phyloP scores from a whole-genome alignment of 495 filamentous ascomycete genomes.

The Tetracladium marchalianum region DNA sequence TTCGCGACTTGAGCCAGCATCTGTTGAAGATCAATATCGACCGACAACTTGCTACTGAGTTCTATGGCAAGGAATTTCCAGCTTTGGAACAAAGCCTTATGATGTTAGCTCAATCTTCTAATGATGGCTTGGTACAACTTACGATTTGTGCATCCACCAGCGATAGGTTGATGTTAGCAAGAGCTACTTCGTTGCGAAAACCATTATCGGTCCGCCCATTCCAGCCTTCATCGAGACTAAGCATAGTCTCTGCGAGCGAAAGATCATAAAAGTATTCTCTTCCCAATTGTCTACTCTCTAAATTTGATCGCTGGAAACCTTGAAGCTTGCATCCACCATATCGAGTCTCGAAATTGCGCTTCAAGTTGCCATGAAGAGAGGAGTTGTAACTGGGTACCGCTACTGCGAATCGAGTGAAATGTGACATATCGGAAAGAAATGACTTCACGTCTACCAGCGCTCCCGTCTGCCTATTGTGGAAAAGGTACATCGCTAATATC shows the following conservation, averaged over 20 bases:
- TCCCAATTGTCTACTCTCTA: conserved; percentile 55
- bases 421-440: conserved; percentile 58
- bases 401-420: conserved; percentile 66
- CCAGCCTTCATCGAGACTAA: conserved; percentile 73
- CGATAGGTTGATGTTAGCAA: conserved; percentile 82
- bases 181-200: conserved; percentile 68
- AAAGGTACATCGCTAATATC: conserved; percentile 83
- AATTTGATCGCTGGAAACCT: conserved; percentile 65
- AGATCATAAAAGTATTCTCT: conserved; percentile 74
- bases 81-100: conserved; percentile 64
- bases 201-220: conserved; percentile 52
- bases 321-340: conserved; percentile 59
- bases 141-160: conserved; percentile 86
- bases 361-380: conserved; percentile 76
- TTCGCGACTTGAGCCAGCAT: conserved; percentile 57
- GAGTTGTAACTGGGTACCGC: conserved; percentile 67
- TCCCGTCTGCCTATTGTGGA: conserved; percentile 66
- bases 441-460: conserved; percentile 48
- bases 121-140: conserved; percentile 27
- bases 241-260: conserved; percentile 57
- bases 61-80: conserved; percentile 88
- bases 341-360: conserved; percentile 69
- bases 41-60: conserved; percentile 58
- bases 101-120: conserved; percentile 20
- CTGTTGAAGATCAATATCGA: conserved; percentile 51